phyloP scores from a whole-genome alignment of 1,139 yeast species.

The Blastobotrys elegans region DNA sequence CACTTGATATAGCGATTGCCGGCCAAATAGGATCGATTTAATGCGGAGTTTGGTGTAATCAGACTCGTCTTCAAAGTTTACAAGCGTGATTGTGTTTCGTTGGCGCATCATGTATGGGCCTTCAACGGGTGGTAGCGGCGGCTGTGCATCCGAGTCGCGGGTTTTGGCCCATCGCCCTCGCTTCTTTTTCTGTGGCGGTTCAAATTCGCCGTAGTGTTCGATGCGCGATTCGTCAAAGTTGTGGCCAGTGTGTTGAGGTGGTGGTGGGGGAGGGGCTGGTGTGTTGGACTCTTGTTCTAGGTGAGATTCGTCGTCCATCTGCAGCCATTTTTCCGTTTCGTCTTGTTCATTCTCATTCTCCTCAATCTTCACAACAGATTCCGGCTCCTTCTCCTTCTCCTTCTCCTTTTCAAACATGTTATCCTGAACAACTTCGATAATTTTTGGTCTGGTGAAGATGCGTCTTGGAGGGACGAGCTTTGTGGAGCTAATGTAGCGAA shows the following conservation, averaged over 20 bases:
- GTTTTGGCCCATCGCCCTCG: neutral
- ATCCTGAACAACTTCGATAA: constrained; percentile 16
- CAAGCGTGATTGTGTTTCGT: constrained; percentile 18
- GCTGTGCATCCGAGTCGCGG: neutral
- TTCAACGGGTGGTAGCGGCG: constrained; percentile 19
- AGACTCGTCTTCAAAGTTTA: constrained; percentile 30
- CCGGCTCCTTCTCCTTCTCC: neutral
- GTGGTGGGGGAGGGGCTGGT: neutral
- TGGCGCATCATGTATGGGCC: constrained; percentile 24
- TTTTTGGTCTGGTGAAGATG: constrained; percentile 21
- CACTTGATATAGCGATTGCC: constrained; percentile 38
- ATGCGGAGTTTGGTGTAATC: constrained; percentile 34
- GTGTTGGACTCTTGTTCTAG: neutral
- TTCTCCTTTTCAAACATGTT: constrained; percentile 6
- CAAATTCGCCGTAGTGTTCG: constrained; percentile 6
- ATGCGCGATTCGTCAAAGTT: constrained; percentile 8
- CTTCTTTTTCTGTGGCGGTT: neutral
- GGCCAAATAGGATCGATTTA: constrained; percentile 53
- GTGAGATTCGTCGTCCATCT: neutral
- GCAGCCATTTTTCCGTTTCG: neutral
- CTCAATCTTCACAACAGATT: neutral
- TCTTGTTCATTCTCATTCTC: neutral
- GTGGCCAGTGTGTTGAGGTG: neutral
- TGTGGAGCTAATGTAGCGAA: constrained; percentile 45
- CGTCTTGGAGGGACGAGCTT: constrained; percentile 27